Percentiles rank a stretch among this genome's conserved stretches.
Evolutionary conservation across 2,329 filamentous ascomycete species (phyloP).

Genomic region (Diplodia mutila): DNA sequence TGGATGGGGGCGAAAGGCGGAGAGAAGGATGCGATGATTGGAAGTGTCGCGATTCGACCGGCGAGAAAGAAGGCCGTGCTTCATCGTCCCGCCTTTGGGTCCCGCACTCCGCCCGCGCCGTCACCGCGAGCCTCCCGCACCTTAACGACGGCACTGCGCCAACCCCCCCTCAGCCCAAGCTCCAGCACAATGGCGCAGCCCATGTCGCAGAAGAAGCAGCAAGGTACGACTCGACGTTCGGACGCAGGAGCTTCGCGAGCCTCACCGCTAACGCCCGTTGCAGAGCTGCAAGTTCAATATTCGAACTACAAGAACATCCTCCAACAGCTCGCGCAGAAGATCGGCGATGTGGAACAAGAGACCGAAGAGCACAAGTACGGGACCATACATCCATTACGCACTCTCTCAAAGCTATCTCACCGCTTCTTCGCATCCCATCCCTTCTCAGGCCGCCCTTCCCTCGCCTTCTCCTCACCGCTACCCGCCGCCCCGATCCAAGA

Average conservation of each 20-base stretch:
- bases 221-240: constrained; percentile 56
- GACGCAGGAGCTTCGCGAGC: neutral
- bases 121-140: constrained; percentile 16
- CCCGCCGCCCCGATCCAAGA: neutral
- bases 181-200: constrained; percentile 14
- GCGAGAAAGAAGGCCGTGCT: constrained; percentile 1
- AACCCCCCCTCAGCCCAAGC: constrained; percentile 39
- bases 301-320: constrained; percentile 75
- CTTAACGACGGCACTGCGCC: neutral
- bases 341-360: constrained; percentile 96
- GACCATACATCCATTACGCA: neutral
- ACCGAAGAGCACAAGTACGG: constrained; percentile 96
- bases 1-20: neutral
- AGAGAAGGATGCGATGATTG: constrained; percentile 1
- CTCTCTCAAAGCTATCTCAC: constrained; percentile 30
- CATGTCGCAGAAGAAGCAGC: constrained; percentile 68
- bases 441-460: constrained; percentile 18
- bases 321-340: constrained; percentile 92
- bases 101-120: constrained; percentile 13
- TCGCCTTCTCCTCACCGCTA: constrained; percentile 32
- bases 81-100: constrained; percentile 3
- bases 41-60: constrained; percentile 16
- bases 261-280: neutral
- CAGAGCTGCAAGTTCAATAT: constrained; percentile 81
- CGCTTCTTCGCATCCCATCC: constrained; percentile 29